These are phyloP conservation scores for Aspergillus flavus DNA, from an alignment of 2,329 filamentous ascomycete species.

Conservation along the genomic window DNA sequence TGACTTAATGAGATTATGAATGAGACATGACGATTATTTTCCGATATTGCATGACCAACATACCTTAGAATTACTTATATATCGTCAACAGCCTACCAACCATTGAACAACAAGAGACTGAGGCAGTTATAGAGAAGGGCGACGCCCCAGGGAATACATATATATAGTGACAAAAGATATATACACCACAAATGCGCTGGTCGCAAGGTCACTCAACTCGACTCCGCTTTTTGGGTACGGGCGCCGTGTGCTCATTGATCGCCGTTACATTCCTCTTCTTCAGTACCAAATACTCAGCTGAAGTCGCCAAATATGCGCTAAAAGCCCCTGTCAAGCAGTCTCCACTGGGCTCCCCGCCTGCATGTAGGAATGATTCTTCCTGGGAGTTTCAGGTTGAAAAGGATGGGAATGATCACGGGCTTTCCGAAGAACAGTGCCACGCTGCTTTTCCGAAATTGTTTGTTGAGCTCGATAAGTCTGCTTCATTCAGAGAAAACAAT, in stretches of 20 bases:
- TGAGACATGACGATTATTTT: neutral
- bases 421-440: slow-evolving; percentile 40
- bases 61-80: neutral
- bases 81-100: neutral
- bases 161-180: neutral
- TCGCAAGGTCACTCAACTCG: slow-evolving; percentile 22
- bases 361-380: slow-evolving; percentile 5
- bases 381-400: slow-evolving; percentile 39
- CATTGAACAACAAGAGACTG: neutral
- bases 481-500: slow-evolving; percentile 21
- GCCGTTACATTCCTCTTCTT: slow-evolving; percentile 32
- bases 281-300: slow-evolving; percentile 17
- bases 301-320: slow-evolving; percentile 24
- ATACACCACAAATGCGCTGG: slow-evolving; percentile 14
- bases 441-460: slow-evolving; percentile 46
- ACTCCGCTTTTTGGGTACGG: slow-evolving; percentile 32
- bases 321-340: slow-evolving; percentile 17
- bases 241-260: slow-evolving; percentile 29
- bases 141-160: neutral
- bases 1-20: neutral
- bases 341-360: slow-evolving; percentile 8
- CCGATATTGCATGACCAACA: neutral
- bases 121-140: neutral
- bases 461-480: slow-evolving; percentile 39
- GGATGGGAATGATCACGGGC: slow-evolving; percentile 41